These are phyloP conservation scores for Nemania abortiva DNA, from an alignment of 2,329 filamentous ascomycete genomes.

Conservation along the genomic window DNA sequence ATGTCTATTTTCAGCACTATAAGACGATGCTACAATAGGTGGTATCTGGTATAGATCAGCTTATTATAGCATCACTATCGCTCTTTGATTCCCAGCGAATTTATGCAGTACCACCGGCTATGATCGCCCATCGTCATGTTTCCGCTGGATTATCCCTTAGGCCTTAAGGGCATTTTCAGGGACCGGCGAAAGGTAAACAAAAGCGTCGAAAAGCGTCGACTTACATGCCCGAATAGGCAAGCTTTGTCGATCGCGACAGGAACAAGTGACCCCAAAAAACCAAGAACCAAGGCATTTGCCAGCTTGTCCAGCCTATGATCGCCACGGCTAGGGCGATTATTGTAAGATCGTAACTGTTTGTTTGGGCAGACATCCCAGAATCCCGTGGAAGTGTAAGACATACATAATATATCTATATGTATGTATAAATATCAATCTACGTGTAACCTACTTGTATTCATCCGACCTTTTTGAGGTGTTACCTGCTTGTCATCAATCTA, in stretches of 20 bases:
- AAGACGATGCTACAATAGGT: conserved; percentile 9
- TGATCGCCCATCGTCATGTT: conserved; percentile 7
- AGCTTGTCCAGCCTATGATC: conserved; percentile 10
- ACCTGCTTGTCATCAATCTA: neutral
- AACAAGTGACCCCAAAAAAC: conserved; percentile 30
- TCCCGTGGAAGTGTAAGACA: conserved; percentile 25
- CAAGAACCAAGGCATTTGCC: conserved; percentile 31
- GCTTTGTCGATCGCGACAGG: conserved; percentile 33
- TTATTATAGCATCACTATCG: conserved; percentile 12
- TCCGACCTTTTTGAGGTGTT: neutral
- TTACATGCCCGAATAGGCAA: conserved; percentile 35
- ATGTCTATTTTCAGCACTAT: conserved; percentile 36
- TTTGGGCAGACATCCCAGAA: conserved; percentile 17
- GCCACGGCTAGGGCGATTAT: conserved; percentile 2
- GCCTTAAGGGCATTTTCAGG: neutral
- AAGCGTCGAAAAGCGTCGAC: conserved; percentile 5
- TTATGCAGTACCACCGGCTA: conserved; percentile 28
- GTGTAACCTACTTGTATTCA: conserved; percentile 14
- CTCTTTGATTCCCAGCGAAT: conserved; percentile 6
- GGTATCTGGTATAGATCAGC: neutral
- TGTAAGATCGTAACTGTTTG: conserved; percentile 21
- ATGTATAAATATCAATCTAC: conserved; percentile 16
- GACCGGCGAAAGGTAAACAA: conserved; percentile 14
- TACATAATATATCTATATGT: neutral
- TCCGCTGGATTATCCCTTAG: conserved; percentile 7